Evolutionary conservation across 1,284 basidiomycete genomes (phyloP).

Genomic region (Afroboletus lepidellus): DNA sequence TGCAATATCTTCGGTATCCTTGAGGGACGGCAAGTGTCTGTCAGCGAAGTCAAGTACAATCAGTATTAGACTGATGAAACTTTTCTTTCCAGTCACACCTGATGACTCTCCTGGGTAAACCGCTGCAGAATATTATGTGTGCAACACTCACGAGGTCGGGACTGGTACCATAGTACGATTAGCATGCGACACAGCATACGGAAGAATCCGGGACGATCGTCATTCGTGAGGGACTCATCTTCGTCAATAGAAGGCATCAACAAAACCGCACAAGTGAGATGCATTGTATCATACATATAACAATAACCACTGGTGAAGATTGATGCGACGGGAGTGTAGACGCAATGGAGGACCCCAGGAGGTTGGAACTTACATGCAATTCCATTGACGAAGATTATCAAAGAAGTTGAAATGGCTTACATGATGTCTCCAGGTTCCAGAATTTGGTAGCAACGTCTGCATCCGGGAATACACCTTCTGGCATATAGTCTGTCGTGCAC

Average conservation of each 20-base stretch:
- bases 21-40: background rate
- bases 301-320: conserved; percentile 16
- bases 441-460: background rate
- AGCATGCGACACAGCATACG: background rate
- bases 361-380: conserved; percentile 13
- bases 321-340: conserved; percentile 6
- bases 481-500: too few species aligned
- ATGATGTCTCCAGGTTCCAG: background rate
- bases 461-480: background rate
- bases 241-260: background rate
- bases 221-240: background rate
- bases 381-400: too few species aligned
- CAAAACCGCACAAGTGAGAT: background rate
- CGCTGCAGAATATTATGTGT: too few species aligned
- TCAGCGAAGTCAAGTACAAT: background rate
- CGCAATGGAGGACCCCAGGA: background rate
- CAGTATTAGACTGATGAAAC: background rate
- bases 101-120: background rate
- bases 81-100: background rate
- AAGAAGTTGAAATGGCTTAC: background rate
- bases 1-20: background rate
- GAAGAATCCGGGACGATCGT: background rate
- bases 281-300: conserved; percentile 11
- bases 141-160: background rate
- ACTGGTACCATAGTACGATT: background rate